phyloP scores from a whole-genome alignment of 1,284 basidiomycete genomes.

The Pseudozyma sp. region DNA sequence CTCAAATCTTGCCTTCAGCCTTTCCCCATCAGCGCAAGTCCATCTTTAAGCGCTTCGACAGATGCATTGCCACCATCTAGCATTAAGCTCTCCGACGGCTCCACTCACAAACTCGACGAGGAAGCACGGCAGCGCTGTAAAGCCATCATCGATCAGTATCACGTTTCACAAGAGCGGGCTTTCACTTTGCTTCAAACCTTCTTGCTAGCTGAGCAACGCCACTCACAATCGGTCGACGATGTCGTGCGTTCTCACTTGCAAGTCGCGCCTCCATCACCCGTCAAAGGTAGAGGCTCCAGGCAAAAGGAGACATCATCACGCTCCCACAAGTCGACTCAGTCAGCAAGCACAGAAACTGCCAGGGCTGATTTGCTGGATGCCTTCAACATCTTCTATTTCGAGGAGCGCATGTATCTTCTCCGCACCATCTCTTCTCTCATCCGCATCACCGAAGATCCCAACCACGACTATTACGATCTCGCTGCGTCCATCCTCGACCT shows the following conservation, averaged over 20 bases:
- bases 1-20: slow-evolving; percentile 51
- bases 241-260: slow-evolving; percentile 21
- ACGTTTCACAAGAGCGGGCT: slow-evolving; percentile 81
- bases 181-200: slow-evolving; percentile 80
- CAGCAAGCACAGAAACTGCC: slow-evolving; percentile 5
- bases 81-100: slow-evolving; percentile 77
- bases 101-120: slow-evolving; percentile 74
- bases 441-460: slow-evolving; percentile 75
- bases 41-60: slow-evolving; percentile 10
- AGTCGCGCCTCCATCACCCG: slow-evolving; percentile 14
- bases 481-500: slow-evolving; percentile 74
- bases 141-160: slow-evolving; percentile 78
- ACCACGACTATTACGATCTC: slow-evolving; percentile 74
- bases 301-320: slow-evolving; percentile 11
- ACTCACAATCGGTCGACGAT: slow-evolving; percentile 59
- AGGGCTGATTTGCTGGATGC: slow-evolving; percentile 74
- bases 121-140: slow-evolving; percentile 77
- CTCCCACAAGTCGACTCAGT: slow-evolving; percentile 3
- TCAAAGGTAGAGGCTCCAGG: slow-evolving; percentile 12
- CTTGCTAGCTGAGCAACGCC: slow-evolving; percentile 81
- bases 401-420: slow-evolving; percentile 78
- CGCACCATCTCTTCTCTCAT: slow-evolving; percentile 70
- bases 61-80: slow-evolving; percentile 59
- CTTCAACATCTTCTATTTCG: slow-evolving; percentile 82
- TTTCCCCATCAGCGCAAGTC: slow-evolving; percentile 19